Base-by-base conservation (phyloP, 371 early-diverging fungal genomes). In the Actinomucor elegans region DNA sequence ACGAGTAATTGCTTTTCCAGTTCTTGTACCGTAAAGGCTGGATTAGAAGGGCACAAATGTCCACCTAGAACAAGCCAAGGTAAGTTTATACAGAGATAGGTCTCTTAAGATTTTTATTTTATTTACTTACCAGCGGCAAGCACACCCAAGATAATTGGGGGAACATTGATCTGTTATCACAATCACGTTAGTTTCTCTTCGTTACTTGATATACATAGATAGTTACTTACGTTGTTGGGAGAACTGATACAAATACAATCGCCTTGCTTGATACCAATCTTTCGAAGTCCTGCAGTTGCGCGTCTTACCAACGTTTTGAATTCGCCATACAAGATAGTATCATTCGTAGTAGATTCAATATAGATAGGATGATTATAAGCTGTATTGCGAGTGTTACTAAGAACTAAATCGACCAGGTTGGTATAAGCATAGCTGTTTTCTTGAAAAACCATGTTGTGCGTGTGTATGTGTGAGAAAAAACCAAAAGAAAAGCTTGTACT, bases 1-100 rank as follows among this genome's bases (percentile, higher is more conserved):
- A 89, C 82, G 10, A 63, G 48, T 48, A 92, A 61, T 50, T 88
- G 85, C 57, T 75, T 75, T 9, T 81, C 79, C 11, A 90, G 64
- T 55, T 88, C 89, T 36, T 79, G 72, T 10, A 70, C 68, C 5
- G 76, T 55, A 8, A 36, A 87, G 8, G 33, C 26, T 1, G 53
- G 53, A n/a, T 45, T 44, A 63, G 65, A 78, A 51, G 83, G 75
- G 7, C 85, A 72, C 23, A 83, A 55, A 18, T 81, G 57, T 10
- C 87, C 86, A 17, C 89, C 91, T 35, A 71, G 57, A 55, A 10
- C 0, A 29, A 18, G 7, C n/a, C n/a, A n/a, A n/a, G n/a, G n/a
- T n/a, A 15, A 32, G 2, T 36, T 15, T 9, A 9, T 17, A 33
- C 15, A 33, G 17, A 12, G 3, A 11, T 29, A 0, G 2, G 8